Evolutionary conservation across 2,329 filamentous ascomycete genomes (phyloP), one percentile per base, ranked within the genome.

Genomic region (Penicillium sumatraense): DNA sequence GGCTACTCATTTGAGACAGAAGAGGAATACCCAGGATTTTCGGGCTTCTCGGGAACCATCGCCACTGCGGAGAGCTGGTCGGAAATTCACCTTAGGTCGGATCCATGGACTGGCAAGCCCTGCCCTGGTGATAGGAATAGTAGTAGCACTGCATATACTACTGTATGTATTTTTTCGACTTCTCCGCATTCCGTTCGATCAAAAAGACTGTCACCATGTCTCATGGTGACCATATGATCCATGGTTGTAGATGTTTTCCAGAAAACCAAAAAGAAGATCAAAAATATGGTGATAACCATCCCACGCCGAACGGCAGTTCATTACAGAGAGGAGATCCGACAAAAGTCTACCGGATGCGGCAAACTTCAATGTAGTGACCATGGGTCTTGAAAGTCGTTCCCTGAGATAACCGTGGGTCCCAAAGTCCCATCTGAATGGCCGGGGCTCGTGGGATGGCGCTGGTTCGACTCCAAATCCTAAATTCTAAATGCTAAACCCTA

Each of bases 381-480:
- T 54, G 60, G 60, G 27, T 62, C 60, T 16, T 36, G 9, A 1
- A 33, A 29, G 35, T 24, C 47, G 59, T 63, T 53, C 56, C 58
- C 59, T 51, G 23, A 48, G 33, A 33, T 16, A 27, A 54, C 61
- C 58, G 51, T 63, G 61, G 61, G 58, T 57, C 58, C 23, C 13
- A 11, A 23, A 18, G 18, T 46, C 27, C 18, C 11, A 16, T 11
- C 26, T 44, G 49, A 42, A 31, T 46, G 45, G 44, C 51, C 38
- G 21, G 31, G 33, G 26, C 26, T 56, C 42, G 41, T 42, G 18
- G 35, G 35, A 31, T 27, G 16, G 26, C 4, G 10, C 3, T 29
- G 42, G 42, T 31, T 46, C 42, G 24, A 36, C 46, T 36, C 46
- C 46, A 49, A 49, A 36, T 49, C 6, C 46, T 31, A 44, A 44